Percentiles rank a stretch among this genome's conserved stretches.
Conservation (phyloP, 148 eudicot species). For the Rhododendron simsii region DNA sequence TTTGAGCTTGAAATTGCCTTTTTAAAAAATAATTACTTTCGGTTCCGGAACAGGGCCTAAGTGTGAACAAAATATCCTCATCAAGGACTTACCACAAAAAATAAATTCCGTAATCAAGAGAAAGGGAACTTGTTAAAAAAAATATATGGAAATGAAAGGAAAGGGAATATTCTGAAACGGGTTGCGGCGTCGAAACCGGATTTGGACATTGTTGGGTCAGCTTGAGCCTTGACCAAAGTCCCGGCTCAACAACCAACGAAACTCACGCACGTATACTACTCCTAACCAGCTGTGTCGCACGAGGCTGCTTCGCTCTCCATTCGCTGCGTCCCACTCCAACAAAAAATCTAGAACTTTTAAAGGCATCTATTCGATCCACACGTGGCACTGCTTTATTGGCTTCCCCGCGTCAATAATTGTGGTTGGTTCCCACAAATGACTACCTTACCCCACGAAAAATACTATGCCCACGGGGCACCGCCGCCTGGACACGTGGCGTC, state of each 20-base stretch:
- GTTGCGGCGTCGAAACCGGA: neutral
- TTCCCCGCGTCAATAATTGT: neutral
- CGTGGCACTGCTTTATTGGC: neutral
- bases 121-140: neutral
- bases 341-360: neutral
- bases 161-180: neutral
- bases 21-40: too few relatives aligned
- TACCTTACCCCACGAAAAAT: neutral
- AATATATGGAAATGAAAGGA: too few relatives aligned
- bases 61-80: too few relatives aligned
- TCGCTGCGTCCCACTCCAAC: conserved; percentile 12
- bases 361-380: neutral
- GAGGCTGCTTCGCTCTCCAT: conserved; percentile 23
- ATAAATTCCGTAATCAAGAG: neutral
- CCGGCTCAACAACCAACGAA: neutral
- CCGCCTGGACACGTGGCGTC: too few relatives aligned
- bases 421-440: neutral
- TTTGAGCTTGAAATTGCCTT: too few relatives aligned
- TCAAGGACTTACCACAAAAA: neutral
- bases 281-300: conserved; percentile 3
- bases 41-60: too few relatives aligned
- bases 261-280: neutral
- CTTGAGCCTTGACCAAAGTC: neutral
- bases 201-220: neutral
- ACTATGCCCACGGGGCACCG: too few relatives aligned